Base-by-base conservation (phyloP, 495 filamentous ascomycete species). In the Xylaria telfairii region DNA sequence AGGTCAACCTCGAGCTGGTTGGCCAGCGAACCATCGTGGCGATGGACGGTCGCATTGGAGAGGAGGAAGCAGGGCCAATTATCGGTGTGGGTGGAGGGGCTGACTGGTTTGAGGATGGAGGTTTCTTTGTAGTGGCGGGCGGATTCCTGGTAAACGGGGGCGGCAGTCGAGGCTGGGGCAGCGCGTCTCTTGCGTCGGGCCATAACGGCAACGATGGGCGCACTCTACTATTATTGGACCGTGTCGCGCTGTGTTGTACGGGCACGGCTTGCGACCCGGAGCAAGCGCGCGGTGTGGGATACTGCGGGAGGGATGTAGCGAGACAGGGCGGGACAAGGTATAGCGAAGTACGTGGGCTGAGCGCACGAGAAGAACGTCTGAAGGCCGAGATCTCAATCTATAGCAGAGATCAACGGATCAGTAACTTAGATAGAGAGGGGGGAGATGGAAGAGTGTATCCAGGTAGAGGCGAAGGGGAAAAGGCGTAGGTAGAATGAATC, bases 51-150 rank as follows among this genome's bases (percentile, higher is more conserved):
- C n/a, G 84, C 84, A 71, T 84, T 80, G 15, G 61, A 72, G n/a
- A 87, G 78, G 6, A 83, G 76, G 61, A 82, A 86, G 37, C 72
- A 80, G 2, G 84, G 83, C 81, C 78, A 85, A 2, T 79, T 67
- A 63, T 77, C 73, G 57, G 80, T 56, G 51, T 73, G 60, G 1
- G 44, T 28, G 28, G 53, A 67, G 21, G 64, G 30, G 57, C 65
- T 54, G n/a, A 67, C 72, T 0, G 78, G 76, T 60, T 79, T 81
- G 21, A 87, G 72, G 1, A 85, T 30, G 0, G 76, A 66, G 3
- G 67, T 68, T 63, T 86, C 83, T 57, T 71, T 77, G 24, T 67
- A 67, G 66, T 78, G 81, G 26, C 75, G 79, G 47, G 77, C 75
- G 0, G 63, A 47, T 8, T 66, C 34, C 39, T 74, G 69, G 32